A percentile compares a stretch with the other conserved stretches of the same genome.
Conservation (phyloP, 75 land plant species). For the Isoetes taiwanensis region DNA sequence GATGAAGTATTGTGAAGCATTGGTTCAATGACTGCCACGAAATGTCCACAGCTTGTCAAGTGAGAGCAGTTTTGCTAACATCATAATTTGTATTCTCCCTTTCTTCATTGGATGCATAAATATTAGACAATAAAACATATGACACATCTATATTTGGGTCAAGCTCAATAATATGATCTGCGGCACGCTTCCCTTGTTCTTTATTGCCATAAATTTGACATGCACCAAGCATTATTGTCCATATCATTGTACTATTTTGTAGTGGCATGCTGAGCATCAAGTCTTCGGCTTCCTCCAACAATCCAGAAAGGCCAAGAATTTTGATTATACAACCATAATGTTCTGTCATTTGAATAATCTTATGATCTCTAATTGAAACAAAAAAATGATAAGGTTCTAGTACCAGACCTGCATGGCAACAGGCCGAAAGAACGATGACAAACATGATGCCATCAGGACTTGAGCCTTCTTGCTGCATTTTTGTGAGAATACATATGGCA, state of each 20-base stretch:
- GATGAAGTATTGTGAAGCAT: too few relatives aligned
- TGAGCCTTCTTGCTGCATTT: not conserved
- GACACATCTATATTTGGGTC: conserved; percentile 8
- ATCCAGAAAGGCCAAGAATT: conserved; percentile 17
- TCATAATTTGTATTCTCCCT: too few relatives aligned
- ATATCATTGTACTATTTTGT: conserved; percentile 7
- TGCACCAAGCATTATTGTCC: conserved; percentile 19
- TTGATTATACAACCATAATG: conserved; percentile 19
- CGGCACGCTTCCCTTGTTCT: conserved; percentile 10
- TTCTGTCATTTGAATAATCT: conserved; percentile 4
- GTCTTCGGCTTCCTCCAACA: conserved; percentile 4
- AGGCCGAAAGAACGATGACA: conserved; percentile 11
- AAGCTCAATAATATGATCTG: conserved; percentile 6
- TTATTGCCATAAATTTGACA: conserved; percentile 15
- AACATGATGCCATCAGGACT: conserved; percentile 12
- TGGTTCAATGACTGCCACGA: too few relatives aligned
- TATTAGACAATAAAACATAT: conserved; percentile 25
- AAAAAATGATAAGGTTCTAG: not conserved
- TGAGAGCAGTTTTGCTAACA: too few relatives aligned
- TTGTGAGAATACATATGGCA: not conserved
- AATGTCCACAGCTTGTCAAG: too few relatives aligned
- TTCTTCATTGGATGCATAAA: too few relatives aligned
- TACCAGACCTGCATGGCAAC: conserved; percentile 14
- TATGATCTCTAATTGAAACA: conserved; percentile 9
- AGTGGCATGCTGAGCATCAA: conserved; percentile 18